A percentile compares a stretch with the other conserved stretches of the same genome.
Conservation (phyloP, 164 flowering plant species). For the Annona cherimola region DNA sequence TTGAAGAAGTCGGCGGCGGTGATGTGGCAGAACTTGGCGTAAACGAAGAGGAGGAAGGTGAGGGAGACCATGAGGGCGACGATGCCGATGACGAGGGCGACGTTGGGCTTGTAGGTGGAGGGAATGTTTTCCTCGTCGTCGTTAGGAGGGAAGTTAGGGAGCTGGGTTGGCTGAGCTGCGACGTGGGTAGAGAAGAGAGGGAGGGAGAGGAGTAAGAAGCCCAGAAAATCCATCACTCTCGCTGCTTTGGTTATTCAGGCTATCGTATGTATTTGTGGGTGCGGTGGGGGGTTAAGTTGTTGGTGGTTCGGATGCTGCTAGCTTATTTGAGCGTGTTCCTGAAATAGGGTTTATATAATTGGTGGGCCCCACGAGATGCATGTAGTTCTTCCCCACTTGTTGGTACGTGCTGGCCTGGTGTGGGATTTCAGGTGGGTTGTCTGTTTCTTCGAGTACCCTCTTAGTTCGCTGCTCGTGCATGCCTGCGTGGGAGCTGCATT, state of each 20-base stretch:
- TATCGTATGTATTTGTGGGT: not conserved
- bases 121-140: not conserved
- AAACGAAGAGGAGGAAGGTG: conserved; percentile 53
- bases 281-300: not conserved
- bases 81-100: conserved; percentile 63
- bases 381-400: too few relatives aligned
- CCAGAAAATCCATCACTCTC: not conserved
- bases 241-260: not conserved
- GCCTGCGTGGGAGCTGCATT: too few relatives aligned
- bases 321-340: not conserved
- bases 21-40: conserved; percentile 59
- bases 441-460: not conserved
- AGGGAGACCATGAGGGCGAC: conserved; percentile 47
- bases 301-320: not conserved
- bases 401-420: not conserved
- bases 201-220: not conserved
- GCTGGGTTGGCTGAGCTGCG: not conserved
- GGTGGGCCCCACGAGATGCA: not conserved
- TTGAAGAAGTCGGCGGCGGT: not conserved
- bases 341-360: not conserved
- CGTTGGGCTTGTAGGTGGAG: conserved; percentile 46
- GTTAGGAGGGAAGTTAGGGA: too few relatives aligned
- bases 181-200: not conserved
- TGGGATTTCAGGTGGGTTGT: not conserved
- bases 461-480: too few relatives aligned